phyloP scores from a whole-genome alignment of 202 grass and related monocot genomes.

The Zizania palustris region DNA sequence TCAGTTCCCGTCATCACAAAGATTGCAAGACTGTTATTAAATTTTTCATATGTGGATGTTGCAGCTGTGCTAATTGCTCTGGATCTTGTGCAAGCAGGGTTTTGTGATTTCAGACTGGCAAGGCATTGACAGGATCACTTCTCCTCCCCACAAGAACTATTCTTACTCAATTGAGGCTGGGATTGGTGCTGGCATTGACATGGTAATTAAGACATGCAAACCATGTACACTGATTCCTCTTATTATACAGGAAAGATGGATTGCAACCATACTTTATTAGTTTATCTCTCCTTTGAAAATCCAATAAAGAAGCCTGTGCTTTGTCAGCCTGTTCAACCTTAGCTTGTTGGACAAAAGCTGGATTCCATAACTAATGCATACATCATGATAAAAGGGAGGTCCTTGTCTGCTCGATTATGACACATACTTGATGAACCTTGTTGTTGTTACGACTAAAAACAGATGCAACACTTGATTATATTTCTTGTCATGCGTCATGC shows the following conservation, averaged over 20 bases:
- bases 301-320: background rate
- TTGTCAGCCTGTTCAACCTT: background rate
- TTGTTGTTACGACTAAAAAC: background rate
- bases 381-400: background rate
- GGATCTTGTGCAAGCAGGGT: conserved; percentile 54
- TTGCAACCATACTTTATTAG: background rate
- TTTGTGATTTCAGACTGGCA: conserved; percentile 90
- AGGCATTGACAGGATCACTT: conserved; percentile 74
- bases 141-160: conserved; percentile 59
- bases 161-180: conserved; percentile 73
- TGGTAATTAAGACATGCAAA: conserved; percentile 46
- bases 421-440: background rate
- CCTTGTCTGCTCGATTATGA: background rate
- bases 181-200: conserved; percentile 78
- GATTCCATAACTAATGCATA: background rate
- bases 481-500: conserved; percentile 18
- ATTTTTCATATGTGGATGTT: no score
- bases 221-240: background rate
- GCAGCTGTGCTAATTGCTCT: background rate
- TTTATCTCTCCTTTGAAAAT: background rate
- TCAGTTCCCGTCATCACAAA: conserved; percentile 41
- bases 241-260: background rate
- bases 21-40: no score
- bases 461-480: background rate
- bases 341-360: background rate